Percentiles rank a stretch among this genome's conserved stretches.
Conservation (phyloP, 2,329 filamentous ascomycete species). For the Raffaelea albimanens region DNA sequence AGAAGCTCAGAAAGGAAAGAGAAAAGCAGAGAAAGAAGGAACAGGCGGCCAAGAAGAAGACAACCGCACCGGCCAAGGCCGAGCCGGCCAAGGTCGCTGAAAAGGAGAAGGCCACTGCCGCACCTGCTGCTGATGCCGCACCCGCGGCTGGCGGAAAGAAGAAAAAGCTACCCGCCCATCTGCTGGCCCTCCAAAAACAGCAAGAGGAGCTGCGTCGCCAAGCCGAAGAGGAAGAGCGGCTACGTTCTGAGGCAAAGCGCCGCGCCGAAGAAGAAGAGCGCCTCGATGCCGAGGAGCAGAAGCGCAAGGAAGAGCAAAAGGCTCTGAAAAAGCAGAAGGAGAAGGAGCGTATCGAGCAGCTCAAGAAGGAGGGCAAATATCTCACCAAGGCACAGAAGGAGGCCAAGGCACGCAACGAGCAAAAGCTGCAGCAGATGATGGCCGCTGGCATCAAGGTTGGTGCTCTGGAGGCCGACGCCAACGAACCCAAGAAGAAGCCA, state of each 20-base stretch:
- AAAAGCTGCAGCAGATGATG: constrained; percentile 77
- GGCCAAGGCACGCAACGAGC: constrained; percentile 68
- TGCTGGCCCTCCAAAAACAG: constrained; percentile 68
- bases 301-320: constrained; percentile 63
- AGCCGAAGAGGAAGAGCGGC: constrained; percentile 53
- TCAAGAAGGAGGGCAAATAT: constrained; percentile 82
- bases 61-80: constrained; percentile 34
- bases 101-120: constrained; percentile 26
- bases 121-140: constrained; percentile 23
- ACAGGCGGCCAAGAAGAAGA: constrained; percentile 85
- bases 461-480: constrained; percentile 40
- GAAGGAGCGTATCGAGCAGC: constrained; percentile 75
- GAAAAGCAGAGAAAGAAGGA: constrained; percentile 99
- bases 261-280: constrained; percentile 57
- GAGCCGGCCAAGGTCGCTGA: constrained; percentile 44
- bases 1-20: constrained; percentile 93
- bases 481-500: constrained; percentile 66
- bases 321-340: constrained; percentile 76
- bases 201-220: constrained; percentile 64
- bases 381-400: constrained; percentile 79
- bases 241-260: constrained; percentile 54
- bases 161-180: constrained; percentile 78
- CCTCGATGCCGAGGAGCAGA: constrained; percentile 55
- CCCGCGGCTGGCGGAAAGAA: constrained; percentile 51
- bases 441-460: constrained; percentile 67